Percentiles rank a stretch among this genome's conserved stretches.
Evolutionary conservation across 768 basidiomycete species (phyloP).

Genomic region (Trametes punicea): DNA sequence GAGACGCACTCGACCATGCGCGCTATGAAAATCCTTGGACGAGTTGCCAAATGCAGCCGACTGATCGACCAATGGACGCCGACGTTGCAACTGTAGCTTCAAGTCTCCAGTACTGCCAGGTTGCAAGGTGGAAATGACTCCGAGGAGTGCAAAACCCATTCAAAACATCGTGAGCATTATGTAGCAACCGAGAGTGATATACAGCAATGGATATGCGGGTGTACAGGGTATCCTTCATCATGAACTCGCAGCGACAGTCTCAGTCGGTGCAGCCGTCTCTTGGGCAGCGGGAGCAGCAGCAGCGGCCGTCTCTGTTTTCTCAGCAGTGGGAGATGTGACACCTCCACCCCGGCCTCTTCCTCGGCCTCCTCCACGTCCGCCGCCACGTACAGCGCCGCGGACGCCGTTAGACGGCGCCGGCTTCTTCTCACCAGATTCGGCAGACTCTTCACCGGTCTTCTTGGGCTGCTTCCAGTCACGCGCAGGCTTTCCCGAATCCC

Average conservation of each 20-base stretch:
- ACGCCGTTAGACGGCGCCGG: constrained; percentile 22
- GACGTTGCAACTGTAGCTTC: no score
- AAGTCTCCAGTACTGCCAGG: no score
- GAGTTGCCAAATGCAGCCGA: not conserved
- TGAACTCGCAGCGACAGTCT: constrained; percentile 7
- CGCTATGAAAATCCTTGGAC: constrained; percentile 4
- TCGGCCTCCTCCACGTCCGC: constrained; percentile 21
- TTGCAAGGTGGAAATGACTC: no score
- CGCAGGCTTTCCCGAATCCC: constrained; percentile 71
- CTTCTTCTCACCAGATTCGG: constrained; percentile 17
- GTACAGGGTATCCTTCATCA: constrained; percentile 18
- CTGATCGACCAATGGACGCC: no score
- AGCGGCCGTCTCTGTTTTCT: constrained; percentile 4
- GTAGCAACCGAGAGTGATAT: constrained; percentile 3
- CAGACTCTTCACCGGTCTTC: constrained; percentile 6
- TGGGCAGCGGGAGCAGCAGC: not conserved
- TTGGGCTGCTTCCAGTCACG: constrained; percentile 23
- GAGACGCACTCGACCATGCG: not conserved
- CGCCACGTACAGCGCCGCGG: constrained; percentile 27
- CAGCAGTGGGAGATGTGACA: constrained; percentile 7
- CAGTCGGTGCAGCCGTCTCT: constrained; percentile 1
- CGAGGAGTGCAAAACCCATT: not conserved
- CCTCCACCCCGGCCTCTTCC: constrained; percentile 22
- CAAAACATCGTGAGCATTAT: not conserved
- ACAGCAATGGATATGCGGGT: constrained; percentile 9